Evolutionary conservation across 2,329 filamentous ascomycete genomes (phyloP).

Genomic region (Sphaerulina vaccinii): DNA sequence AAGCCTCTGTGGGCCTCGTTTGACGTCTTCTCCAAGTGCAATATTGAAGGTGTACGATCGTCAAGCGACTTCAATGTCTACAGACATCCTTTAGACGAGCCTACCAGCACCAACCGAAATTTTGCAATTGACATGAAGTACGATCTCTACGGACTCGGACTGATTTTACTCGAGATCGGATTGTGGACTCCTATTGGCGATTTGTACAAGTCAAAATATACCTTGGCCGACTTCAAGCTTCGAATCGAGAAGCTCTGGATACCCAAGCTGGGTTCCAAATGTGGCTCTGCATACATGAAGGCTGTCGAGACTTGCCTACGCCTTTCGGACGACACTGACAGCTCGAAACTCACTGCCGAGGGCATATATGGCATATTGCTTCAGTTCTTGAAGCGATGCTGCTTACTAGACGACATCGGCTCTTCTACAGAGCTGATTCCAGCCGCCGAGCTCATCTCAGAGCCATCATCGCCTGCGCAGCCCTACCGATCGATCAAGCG

Average conservation of each 20-base stretch:
- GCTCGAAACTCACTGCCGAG: slow-evolving; percentile 28
- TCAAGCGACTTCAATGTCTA: slow-evolving; percentile 56
- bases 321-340: slow-evolving; percentile 56
- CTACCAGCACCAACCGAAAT: slow-evolving; percentile 39
- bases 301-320: slow-evolving; percentile 70
- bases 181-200: slow-evolving; percentile 68
- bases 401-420: slow-evolving; percentile 37
- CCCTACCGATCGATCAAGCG: slow-evolving; percentile 8
- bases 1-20: slow-evolving; percentile 71
- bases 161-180: slow-evolving; percentile 72
- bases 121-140: slow-evolving; percentile 51
- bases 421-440: slow-evolving; percentile 27
- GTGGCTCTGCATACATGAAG: slow-evolving; percentile 72
- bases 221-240: slow-evolving; percentile 61
- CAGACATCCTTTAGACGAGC: slow-evolving; percentile 60
- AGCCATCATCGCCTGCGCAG: slow-evolving; percentile 18
- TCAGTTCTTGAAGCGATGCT: slow-evolving; percentile 37
- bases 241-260: slow-evolving; percentile 64
- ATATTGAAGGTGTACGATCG: slow-evolving; percentile 48
- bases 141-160: slow-evolving; percentile 71
- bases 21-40: slow-evolving; percentile 65
- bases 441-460: slow-evolving; percentile 25
- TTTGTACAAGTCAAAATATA: slow-evolving; percentile 59
- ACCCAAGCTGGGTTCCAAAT: slow-evolving; percentile 63
- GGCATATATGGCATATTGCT: slow-evolving; percentile 34